Evolutionary conservation across 176 grass and related monocot genomes (phyloP), one percentile per base, ranked within the genome.

Genomic region (Phyllostachys edulis): DNA sequence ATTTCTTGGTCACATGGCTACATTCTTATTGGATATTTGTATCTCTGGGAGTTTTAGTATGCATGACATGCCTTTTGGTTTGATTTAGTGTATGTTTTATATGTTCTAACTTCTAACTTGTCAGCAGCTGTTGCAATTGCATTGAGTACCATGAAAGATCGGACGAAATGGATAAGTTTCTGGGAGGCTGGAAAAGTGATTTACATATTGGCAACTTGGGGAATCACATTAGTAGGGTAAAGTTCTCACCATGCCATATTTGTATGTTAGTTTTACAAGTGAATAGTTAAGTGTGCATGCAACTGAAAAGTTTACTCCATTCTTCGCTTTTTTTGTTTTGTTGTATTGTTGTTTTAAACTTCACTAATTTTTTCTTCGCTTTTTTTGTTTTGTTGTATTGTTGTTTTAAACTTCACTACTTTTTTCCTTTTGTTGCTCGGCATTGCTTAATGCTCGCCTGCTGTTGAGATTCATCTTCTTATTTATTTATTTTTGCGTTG

Each of bases 161-260:
- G 64, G 21, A 87, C 77, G 50, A 95, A 91, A 60, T 95, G 93
- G 96, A 94, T 73, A 81, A 86, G 84, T 86, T 82, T 98, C 38
- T 98, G 93, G 96, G 96, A 98, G 89, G 93, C 96, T 85, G 96
- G 87, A 78, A 91, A 95, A 84, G 44, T 95, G 41, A 90, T 95
- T 75, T 98, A 95, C 81, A 90, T 94, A 40, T 63, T 95, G 76
- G 71, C 91, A 74, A 87, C 96, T 5, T 98, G 93, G 96, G 96
- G 96, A 39, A 87, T 98, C 70, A 90, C 93, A 80, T 83, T 98
- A 44, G 89, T 81, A 23, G 96, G 96, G 96, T 98, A 87, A 90
- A 79, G 13, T 63, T 73, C 38, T 85, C 50, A 47, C 38, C 17
- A 37, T 63, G 10, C 1, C 4, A 73, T 16, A 34, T 85, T 21